Conservation (phyloP, 78 protist species). For the Speleostelium caveatum region DNA sequence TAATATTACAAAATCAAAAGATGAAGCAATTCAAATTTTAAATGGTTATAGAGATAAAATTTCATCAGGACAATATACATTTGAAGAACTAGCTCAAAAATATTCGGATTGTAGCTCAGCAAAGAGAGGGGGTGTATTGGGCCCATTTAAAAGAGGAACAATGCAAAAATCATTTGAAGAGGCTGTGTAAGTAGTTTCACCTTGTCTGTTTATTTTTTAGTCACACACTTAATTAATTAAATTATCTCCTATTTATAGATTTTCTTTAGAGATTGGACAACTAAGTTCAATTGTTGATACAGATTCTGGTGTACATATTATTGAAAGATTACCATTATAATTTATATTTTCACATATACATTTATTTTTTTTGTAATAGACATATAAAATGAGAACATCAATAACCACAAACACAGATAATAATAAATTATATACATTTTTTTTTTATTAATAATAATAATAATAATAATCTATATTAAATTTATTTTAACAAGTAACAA, state of each 20-base stretch:
- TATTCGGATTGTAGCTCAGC: conserved; percentile 89
- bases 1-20: conserved; percentile 76
- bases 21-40: conserved; percentile 78
- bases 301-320: conserved; percentile 92
- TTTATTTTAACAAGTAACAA: too few relatives aligned
- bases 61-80: not conserved
- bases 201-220: not conserved
- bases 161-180: conserved; percentile 89
- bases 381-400: too few relatives aligned
- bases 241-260: not conserved
- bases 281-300: conserved; percentile 81
- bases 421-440: too few relatives aligned
- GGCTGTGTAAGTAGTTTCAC: conserved; percentile 23
- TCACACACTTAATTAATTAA: not conserved
- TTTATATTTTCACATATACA: too few relatives aligned
- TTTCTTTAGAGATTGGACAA: conserved; percentile 86
- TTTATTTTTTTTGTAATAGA: too few relatives aligned
- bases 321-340: conserved; percentile 78
- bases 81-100: conserved; percentile 62
- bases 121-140: conserved; percentile 87
- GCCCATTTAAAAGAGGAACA: conserved; percentile 86
- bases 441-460: too few relatives aligned
- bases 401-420: too few relatives aligned
- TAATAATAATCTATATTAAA: too few relatives aligned
- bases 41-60: conserved; percentile 33